A percentile compares a stretch with the other conserved stretches of the same genome.
Conservation (phyloP, 116 monocot genomes). For the Phalaenopsis hybrid region DNA sequence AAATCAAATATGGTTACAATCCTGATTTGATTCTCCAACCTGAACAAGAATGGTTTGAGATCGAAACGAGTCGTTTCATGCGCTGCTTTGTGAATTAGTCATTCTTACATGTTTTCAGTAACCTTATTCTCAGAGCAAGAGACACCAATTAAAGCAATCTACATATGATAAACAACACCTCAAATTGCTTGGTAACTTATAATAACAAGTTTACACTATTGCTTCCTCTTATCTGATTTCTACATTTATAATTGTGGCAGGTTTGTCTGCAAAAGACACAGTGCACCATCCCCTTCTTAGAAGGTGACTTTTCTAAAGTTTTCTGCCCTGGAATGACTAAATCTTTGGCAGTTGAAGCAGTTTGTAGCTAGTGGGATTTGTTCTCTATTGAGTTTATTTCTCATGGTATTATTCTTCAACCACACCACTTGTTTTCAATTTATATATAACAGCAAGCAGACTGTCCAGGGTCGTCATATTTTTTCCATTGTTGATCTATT, state of each 20-base stretch:
- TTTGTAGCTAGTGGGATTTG: constrained; percentile 23
- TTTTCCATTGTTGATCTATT: background rate
- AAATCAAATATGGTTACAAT: background rate
- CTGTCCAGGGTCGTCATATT: no score
- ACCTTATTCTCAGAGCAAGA: no score
- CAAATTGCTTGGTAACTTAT: background rate
- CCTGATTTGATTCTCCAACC: background rate
- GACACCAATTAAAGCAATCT: no score
- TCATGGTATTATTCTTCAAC: background rate
- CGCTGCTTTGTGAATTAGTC: background rate
- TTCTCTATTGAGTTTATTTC: background rate
- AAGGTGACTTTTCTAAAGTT: constrained; percentile 41
- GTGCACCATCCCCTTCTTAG: constrained; percentile 41
- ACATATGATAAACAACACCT: background rate
- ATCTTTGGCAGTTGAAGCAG: constrained; percentile 60
- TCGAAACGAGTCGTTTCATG: background rate
- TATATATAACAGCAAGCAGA: background rate
- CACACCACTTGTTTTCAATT: background rate
- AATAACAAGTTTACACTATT: background rate
- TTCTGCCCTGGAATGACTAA: constrained; percentile 50
- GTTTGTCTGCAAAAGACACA: constrained; percentile 48
- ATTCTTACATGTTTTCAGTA: background rate
- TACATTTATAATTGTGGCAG: constrained; percentile 28
- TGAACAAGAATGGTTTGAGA: background rate
- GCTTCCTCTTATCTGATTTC: background rate